Evolutionary conservation across 208 protist genomes (phyloP).

Genomic region (Crithidia sp.): DNA sequence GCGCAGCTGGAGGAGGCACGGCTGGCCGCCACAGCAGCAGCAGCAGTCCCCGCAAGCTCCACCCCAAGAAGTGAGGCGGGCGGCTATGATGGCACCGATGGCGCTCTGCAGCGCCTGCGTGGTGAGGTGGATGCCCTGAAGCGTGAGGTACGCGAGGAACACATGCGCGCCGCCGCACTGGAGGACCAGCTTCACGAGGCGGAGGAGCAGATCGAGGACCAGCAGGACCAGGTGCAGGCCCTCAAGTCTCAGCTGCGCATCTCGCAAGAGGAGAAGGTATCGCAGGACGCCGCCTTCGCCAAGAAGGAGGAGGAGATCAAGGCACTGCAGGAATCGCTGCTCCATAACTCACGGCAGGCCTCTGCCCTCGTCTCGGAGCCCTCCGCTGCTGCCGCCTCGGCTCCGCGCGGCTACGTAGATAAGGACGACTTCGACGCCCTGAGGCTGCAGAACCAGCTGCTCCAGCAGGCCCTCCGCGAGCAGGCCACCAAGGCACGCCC

Average conservation of each 20-base stretch:
- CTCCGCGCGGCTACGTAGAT: constrained; percentile 45
- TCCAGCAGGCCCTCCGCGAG: constrained; percentile 61
- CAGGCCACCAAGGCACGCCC: constrained; percentile 30
- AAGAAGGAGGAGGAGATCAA: constrained; percentile 50
- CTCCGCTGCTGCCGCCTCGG: not conserved
- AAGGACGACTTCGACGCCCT: constrained; percentile 66
- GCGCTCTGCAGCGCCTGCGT: constrained; percentile 12
- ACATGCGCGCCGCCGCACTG: constrained; percentile 25
- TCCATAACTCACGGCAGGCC: constrained; percentile 7
- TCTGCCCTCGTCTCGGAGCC: not conserved
- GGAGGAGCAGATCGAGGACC: constrained; percentile 34
- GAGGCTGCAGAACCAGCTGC: constrained; percentile 58
- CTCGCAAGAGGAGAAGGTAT: constrained; percentile 44
- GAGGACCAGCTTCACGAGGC: constrained; percentile 31
- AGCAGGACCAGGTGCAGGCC: constrained; percentile 40
- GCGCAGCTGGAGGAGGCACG: constrained; percentile 16
- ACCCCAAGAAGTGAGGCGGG: not conserved
- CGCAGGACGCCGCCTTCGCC: constrained; percentile 24
- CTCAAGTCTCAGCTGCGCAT: constrained; percentile 37
- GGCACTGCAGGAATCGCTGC: constrained; percentile 35
- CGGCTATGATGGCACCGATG: constrained; percentile 7
- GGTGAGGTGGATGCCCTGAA: constrained; percentile 20
- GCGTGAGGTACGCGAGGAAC: constrained; percentile 26
- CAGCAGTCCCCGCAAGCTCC: not conserved
- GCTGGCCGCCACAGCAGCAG: not conserved